Percentiles rank a stretch among this genome's conserved stretches.
phyloP scores from a whole-genome alignment of 2,329 filamentous ascomycete genomes.

The Tympanopsis confertula region DNA sequence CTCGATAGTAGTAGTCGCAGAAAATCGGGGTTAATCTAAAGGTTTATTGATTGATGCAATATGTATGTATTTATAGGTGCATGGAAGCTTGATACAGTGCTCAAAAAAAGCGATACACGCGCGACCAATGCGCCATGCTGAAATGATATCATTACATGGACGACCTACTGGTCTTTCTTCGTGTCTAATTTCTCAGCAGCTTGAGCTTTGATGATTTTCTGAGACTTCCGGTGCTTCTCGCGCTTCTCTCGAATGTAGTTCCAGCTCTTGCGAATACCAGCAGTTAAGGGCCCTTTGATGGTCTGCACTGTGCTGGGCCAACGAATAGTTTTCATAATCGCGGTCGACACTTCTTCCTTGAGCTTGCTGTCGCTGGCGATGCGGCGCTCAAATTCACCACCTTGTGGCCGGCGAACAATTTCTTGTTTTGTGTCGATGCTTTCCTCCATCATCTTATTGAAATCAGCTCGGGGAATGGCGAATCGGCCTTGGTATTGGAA shows the following conservation, averaged over 20 bases:
- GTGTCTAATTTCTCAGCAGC: too few relatives aligned
- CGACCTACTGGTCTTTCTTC: too few relatives aligned
- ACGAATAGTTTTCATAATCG: conserved; percentile 76
- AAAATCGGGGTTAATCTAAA: too few relatives aligned
- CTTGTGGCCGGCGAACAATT: conserved; percentile 60
- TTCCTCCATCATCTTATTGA: conserved; percentile 73
- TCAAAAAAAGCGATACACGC: too few relatives aligned
- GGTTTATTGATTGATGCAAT: too few relatives aligned
- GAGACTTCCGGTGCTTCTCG: conserved; percentile 33
- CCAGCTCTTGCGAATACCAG: conserved; percentile 57
- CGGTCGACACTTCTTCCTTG: conserved; percentile 56
- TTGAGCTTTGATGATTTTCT: neutral
- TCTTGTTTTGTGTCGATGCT: conserved; percentile 58
- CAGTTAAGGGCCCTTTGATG: conserved; percentile 71
- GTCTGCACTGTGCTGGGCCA: conserved; percentile 89
- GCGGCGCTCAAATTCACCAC: conserved; percentile 73
- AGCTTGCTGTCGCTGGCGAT: conserved; percentile 66
- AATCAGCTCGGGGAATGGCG: conserved; percentile 71
- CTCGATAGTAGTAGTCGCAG: too few relatives aligned
- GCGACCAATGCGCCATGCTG: too few relatives aligned
- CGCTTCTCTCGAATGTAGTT: conserved; percentile 77
- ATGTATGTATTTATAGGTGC: too few relatives aligned
- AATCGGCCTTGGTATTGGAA: conserved; percentile 91
- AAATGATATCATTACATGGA: too few relatives aligned
- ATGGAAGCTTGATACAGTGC: too few relatives aligned